phyloP scores from a whole-genome alignment of 768 basidiomycete species.

The Rhizopogon vesiculosus region DNA sequence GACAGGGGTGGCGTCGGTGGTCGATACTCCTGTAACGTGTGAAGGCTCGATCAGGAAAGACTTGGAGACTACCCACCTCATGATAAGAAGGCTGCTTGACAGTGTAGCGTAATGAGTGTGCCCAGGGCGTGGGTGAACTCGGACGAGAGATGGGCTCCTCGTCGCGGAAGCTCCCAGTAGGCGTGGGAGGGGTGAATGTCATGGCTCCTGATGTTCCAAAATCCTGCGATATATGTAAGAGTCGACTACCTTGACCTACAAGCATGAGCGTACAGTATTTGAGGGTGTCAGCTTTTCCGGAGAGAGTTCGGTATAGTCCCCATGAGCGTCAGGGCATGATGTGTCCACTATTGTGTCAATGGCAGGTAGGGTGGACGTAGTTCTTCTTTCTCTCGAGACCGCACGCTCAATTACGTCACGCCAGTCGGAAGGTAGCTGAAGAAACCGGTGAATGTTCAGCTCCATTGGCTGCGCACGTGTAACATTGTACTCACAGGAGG shows the following conservation, averaged over 20 bases:
- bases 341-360: conserved; percentile 29
- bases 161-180: conserved; percentile 26
- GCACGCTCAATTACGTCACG: conserved; percentile 29
- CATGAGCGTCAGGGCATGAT: conserved; percentile 19
- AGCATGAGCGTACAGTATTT: conserved; percentile 27
- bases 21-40: conserved; percentile 40
- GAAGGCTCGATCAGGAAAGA: conserved; percentile 1
- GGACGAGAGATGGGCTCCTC: conserved; percentile 30
- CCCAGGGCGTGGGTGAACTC: conserved; percentile 31
- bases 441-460: conserved; percentile 3
- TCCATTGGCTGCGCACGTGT: not conserved
- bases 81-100: conserved; percentile 6
- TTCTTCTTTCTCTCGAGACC: conserved; percentile 25
- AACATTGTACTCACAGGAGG: conserved; percentile 24
- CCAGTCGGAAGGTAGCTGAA: conserved; percentile 31
- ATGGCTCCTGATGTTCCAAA: conserved; percentile 25
- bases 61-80: conserved; percentile 14
- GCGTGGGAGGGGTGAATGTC: conserved; percentile 29
- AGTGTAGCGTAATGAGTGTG: conserved; percentile 10
- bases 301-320: conserved; percentile 19
- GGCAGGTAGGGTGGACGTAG: conserved; percentile 21
- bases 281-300: conserved; percentile 29
- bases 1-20: conserved; percentile 55
- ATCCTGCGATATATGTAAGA: conserved; percentile 27
- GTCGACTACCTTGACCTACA: conserved; percentile 17